Evolutionary conservation across 495 filamentous ascomycete genomes (phyloP), one percentile per base, ranked within the genome.

Genomic region (Hypoxylon fragiforme): DNA sequence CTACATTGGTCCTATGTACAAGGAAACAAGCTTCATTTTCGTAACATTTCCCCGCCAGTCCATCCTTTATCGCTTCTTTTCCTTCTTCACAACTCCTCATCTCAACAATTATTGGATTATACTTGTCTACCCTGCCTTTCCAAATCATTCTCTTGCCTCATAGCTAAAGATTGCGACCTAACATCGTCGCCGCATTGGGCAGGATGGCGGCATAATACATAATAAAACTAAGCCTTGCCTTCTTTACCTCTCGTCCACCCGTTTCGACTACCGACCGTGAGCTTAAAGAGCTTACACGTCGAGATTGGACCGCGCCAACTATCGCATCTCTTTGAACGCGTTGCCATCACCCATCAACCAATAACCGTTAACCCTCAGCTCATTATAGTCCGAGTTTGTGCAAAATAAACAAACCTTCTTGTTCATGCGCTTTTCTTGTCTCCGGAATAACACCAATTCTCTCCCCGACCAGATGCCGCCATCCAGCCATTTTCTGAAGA

Each of bases 141-240:
- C 39, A 50, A 36, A 36, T 13, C 28, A 43, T 50, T 36, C 40
- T 28, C 20, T 43, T 32, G 36, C 41, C 35, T 49, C 40, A 9
- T 30, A 13, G 43, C 20, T 32, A 11, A 45, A 47, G 19, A 47
- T 65, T 65, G 59, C 62, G 55, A 68, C 65, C 65, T 44, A 65
- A 68, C 62, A 38, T 55, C 34, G 58, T 53, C 22, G 49, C 60
- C 55, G 65, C 60, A 65, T 63, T 57, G 59, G 62, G 55, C 65
- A 62, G 48, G 45, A 51, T 49, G 52, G 55, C 40, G 35, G 47
- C 49, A 63, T 55, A 60, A 62, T 63, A 63, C 63, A 66, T 60
- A 60, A 66, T 54, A 54, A 42, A 18, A 40, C 38, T 26, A 32
- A 49, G 24, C 9, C 49, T 54, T 43, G 40, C 39, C 54, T 46